Conservation (phyloP, 192 early-diverging fungal species). For the Linnemannia hyalina region DNA sequence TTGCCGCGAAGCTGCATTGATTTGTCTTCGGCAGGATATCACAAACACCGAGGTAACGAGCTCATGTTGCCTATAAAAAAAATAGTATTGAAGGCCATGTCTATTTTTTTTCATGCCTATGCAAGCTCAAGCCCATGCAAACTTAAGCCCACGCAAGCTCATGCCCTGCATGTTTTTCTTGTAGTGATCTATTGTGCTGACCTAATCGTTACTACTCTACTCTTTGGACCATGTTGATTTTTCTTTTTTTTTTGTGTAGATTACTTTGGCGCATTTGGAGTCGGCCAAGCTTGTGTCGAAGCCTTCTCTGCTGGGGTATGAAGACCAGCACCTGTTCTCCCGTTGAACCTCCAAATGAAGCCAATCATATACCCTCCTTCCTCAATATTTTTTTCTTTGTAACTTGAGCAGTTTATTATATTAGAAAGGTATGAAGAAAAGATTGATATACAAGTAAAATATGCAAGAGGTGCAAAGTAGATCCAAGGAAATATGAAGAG, state of each 20-base stretch:
- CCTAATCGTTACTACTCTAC: not conserved
- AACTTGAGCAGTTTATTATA: not conserved
- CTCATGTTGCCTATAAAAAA: too few relatives aligned
- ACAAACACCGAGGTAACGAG: conserved; percentile 62
- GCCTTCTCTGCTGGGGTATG: conserved; percentile 32
- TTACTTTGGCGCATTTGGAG: conserved; percentile 25
- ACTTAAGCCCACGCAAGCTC: too few relatives aligned
- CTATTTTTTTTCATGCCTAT: not conserved
- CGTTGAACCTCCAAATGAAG: not conserved
- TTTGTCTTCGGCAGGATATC: conserved; percentile 72
- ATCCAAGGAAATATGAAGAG: not conserved
- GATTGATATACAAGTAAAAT: conserved; percentile 14
- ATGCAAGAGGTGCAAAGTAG: not conserved
- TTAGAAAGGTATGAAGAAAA: conserved; percentile 26
- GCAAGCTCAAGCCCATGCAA: not conserved
- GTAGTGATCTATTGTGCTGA: not conserved
- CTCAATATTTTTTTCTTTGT: not conserved
- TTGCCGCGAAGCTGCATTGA: conserved; percentile 85
- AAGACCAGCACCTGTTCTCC: conserved; percentile 14
- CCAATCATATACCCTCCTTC: not conserved
- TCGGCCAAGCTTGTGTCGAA: conserved; percentile 37
- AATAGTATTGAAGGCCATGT: too few relatives aligned
- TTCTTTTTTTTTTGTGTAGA: conserved; percentile 16
- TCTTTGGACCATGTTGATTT: not conserved
- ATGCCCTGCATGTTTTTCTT: too few relatives aligned